Base-by-base conservation (phyloP, 2,329 filamentous ascomycete species). In the Diaporthe humulicola region DNA sequence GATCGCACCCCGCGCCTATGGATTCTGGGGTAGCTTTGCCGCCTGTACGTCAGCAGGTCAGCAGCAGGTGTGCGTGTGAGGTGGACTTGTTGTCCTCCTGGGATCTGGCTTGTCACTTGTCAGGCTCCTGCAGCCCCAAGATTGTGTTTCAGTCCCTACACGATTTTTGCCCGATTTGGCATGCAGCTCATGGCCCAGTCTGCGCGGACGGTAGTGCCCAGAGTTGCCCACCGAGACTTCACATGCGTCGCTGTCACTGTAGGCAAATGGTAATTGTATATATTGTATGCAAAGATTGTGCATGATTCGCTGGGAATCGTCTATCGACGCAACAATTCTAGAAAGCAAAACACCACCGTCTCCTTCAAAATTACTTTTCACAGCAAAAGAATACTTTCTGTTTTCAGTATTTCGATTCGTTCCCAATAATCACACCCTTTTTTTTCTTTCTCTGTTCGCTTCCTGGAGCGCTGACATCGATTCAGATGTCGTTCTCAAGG, bases 401-500 rank as follows among this genome's bases (percentile, higher is more conserved):
- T 56, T 42, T 28, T 36, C 30, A 70, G 36, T 42, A 30, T 40
- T n/a, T 30, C 5, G 7, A 54, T 22, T 10, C 61, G 19, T 19
- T 25, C 36, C n/a, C 40, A 28, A n/a, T 36, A 22, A 30, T 52
- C 56, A 12, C 40, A 36, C 33, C 52, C 5, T 8, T 2, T 60
- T 69, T 58, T 56, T 12, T 36, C 19, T 33, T 30, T 30, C 12
- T 52, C 9, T 28, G 14, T 67, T 22, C 28, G 30, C 28, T 45
- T 25, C 52, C 7, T 33, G 8, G 8, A 17, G 28, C 33, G 15
- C 45, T 10, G 10, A 12, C 19, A 17, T 2, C n/a, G 19, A 7
- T n/a, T 67, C 38, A 76, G 17, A 67, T 56, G 42, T 30, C 61
- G 28, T 42, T 64, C 19, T 74, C 82, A 76, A 98, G 84, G 69